A percentile compares a stretch with the other conserved stretches of the same genome.
Evolutionary conservation across 1,284 basidiomycete species (phyloP).

Genomic region (Sporisorium exsertum): DNA sequence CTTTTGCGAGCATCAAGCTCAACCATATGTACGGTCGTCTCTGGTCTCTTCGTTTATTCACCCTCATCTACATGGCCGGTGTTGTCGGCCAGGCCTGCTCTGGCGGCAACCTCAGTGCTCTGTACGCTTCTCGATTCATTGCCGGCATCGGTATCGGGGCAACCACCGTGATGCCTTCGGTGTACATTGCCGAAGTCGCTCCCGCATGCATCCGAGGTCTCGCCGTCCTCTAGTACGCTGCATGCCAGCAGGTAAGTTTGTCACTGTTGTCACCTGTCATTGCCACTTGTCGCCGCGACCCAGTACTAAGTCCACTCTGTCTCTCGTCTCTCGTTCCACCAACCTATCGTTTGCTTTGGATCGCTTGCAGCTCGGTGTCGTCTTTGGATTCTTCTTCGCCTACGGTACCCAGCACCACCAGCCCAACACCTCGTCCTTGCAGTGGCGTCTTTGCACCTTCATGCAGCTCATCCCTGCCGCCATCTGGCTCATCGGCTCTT

Average conservation of each 20-base stretch:
- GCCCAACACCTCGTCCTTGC: constrained; percentile 1
- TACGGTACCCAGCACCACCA: constrained; percentile 12
- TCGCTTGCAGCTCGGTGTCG: constrained; percentile 5
- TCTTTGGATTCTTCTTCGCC: constrained; percentile 12
- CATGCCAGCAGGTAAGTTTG: constrained; percentile 3
- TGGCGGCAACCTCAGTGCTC: not conserved
- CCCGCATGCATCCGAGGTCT: constrained; percentile 8
- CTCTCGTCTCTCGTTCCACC: no score
- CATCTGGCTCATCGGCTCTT: constrained; percentile 70
- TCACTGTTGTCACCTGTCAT: not conserved
- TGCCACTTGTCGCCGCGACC: not conserved
- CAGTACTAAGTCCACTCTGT: not conserved
- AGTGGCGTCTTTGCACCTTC: constrained; percentile 9
- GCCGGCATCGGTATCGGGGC: constrained; percentile 10
- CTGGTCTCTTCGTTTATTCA: constrained; percentile 10
- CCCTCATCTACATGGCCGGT: constrained; percentile 16
- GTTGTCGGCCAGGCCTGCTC: constrained; percentile 11
- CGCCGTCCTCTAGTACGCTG: constrained; percentile 4
- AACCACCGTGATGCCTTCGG: not conserved
- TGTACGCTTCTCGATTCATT: constrained; percentile 14
- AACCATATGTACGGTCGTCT: constrained; percentile 12
- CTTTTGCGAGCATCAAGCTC: constrained; percentile 16
- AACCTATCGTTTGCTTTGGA: not conserved
- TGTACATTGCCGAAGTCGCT: constrained; percentile 13
- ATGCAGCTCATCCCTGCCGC: constrained; percentile 11